Evolutionary conservation across 257 asterid genomes (phyloP).

Genomic region (Scutellaria minor): DNA sequence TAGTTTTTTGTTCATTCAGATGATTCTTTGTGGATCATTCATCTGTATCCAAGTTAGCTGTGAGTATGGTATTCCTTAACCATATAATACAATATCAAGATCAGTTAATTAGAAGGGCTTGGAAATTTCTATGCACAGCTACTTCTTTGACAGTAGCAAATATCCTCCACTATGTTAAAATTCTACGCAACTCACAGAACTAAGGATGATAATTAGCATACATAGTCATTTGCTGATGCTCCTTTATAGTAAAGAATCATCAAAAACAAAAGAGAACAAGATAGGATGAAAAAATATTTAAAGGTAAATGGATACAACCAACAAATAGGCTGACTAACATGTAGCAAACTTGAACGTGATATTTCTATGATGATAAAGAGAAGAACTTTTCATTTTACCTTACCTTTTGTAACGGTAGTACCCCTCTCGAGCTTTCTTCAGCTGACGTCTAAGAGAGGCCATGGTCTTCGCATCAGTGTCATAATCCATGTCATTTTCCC

Average conservation of each 20-base stretch:
- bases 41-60: not conserved
- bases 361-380: not conserved
- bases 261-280: not conserved
- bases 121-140: not conserved
- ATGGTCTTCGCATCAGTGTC: slow-evolving; percentile 77
- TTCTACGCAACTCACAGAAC: not conserved
- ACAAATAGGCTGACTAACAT: not conserved
- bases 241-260: slow-evolving; percentile 5
- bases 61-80: not conserved
- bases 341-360: not conserved
- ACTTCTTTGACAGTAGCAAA: not conserved
- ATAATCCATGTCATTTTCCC: slow-evolving; percentile 83
- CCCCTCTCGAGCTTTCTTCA: slow-evolving; percentile 65
- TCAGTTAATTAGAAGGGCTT: not conserved
- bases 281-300: not conserved
- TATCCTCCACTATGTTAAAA: not conserved
- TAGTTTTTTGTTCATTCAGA: not conserved
- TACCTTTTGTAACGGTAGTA: slow-evolving; percentile 76
- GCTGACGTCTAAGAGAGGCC: slow-evolving; percentile 79
- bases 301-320: slow-evolving; percentile 13
- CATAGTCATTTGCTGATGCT: slow-evolving; percentile 13
- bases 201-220: not conserved
- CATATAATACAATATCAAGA: not conserved
- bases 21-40: not conserved
- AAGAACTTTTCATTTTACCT: slow-evolving; percentile 32